A percentile compares a stretch with the other conserved stretches of the same genome.
phyloP scores from a whole-genome alignment of 306 rosid genomes.

The Malus fusca region DNA sequence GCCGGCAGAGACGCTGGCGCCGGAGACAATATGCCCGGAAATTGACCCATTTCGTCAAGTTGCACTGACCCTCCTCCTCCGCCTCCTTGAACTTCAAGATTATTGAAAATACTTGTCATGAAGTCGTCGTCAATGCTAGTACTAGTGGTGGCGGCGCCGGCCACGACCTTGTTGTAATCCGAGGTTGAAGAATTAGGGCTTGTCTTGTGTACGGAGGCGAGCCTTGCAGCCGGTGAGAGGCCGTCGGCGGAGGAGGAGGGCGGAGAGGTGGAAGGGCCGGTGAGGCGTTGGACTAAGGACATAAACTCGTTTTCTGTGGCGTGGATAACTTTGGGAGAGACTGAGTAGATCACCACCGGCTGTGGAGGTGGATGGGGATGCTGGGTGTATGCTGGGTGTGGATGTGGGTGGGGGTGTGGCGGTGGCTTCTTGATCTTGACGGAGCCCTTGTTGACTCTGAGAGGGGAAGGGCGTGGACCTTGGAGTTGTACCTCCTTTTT shows the following conservation, averaged over 20 bases:
- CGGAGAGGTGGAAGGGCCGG: slow-evolving; percentile 50
- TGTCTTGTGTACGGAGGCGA: slow-evolving; percentile 73
- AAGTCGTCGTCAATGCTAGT: slow-evolving; percentile 14
- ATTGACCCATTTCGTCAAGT: slow-evolving; percentile 47
- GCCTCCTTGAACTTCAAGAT: slow-evolving; percentile 23
- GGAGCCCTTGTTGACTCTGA: slow-evolving; percentile 65
- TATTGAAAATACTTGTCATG: slow-evolving; percentile 12
- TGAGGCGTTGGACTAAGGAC: slow-evolving; percentile 88
- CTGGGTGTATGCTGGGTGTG: slow-evolving; percentile 26
- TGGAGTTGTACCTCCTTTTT: slow-evolving; percentile 55
- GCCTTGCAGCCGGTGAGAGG: slow-evolving; percentile 84
- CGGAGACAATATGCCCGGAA: slow-evolving; percentile 71
- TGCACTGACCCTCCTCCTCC: not conserved
- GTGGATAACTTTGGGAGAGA: slow-evolving; percentile 77
- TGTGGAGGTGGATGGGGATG: slow-evolving; percentile 5
- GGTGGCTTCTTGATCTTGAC: slow-evolving; percentile 72
- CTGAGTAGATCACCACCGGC: slow-evolving; percentile 75
- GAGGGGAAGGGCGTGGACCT: slow-evolving; percentile 80
- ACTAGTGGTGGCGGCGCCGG: not conserved
- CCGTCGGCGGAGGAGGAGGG: slow-evolving; percentile 47
- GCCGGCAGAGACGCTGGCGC: slow-evolving; percentile 57
- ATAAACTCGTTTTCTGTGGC: slow-evolving; percentile 56
- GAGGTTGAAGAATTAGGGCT: slow-evolving; percentile 44
- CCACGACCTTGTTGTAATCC: not conserved
- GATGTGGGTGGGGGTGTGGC: slow-evolving; percentile 34